A percentile compares a stretch with the other conserved stretches of the same genome.
These are phyloP conservation scores for Colletotrichum cordylinicola DNA, from an alignment of 2,329 filamentous ascomycete species.

Conservation along the genomic window DNA sequence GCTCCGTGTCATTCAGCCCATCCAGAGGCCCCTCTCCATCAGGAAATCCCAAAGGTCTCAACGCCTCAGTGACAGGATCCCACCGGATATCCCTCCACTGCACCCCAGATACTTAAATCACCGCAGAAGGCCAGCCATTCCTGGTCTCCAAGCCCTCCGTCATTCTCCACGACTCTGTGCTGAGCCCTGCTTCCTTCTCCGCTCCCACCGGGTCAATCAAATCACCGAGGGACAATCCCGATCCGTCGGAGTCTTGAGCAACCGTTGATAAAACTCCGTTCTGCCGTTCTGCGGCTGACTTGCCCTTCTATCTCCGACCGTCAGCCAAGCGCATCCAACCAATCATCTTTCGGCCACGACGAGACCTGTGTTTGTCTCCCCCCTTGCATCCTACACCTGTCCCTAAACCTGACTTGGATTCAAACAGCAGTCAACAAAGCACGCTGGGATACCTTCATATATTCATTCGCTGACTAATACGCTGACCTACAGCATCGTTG, in stretches of 20 bases:
- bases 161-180: background rate
- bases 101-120: background rate
- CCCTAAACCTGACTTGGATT: background rate
- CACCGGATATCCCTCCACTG: background rate
- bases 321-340: background rate
- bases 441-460: slow-evolving; percentile 1
- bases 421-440: background rate
- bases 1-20: background rate
- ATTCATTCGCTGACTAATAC: slow-evolving; percentile 3
- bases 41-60: background rate
- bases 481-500: background rate
- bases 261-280: background rate
- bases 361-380: background rate
- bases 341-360: background rate
- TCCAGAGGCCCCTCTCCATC: background rate
- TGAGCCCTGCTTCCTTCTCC: background rate
- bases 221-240: background rate
- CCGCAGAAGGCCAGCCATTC: background rate
- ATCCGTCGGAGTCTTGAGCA: background rate
- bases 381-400: background rate
- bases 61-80: background rate
- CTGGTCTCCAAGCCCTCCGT: background rate
- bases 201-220: background rate
- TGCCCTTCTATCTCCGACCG: background rate
- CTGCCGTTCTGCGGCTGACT: background rate